Base-by-base conservation (phyloP, 2,329 filamentous ascomycete genomes). In the Lachnellula occidentalis region DNA sequence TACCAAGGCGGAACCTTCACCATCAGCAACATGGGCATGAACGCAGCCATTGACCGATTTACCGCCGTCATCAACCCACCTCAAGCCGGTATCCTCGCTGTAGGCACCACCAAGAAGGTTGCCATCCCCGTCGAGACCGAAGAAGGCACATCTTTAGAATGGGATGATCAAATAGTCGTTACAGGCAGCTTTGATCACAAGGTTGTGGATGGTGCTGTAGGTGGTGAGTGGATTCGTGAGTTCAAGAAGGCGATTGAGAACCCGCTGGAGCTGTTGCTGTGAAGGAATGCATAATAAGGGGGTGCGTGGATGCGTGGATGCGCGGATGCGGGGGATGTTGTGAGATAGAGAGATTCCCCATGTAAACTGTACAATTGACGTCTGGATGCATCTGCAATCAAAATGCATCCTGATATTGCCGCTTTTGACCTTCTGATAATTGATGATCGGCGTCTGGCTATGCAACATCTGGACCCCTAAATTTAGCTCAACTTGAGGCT, bases 1-100 rank as follows among this genome's bases (percentile, higher is more conserved):
- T 99, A 95, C 85, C 92, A 96, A 81, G 94, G 94, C 54, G 94
- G 94, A 72, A 95, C 90, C 72, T 96, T 99, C 77, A 96, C 92
- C 74, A 97, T 99, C 76, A 95, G 90, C 78, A 99, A 99, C 85
- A 95, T 99, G 94, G 94, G 94, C 75, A 99, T 99, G 94, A 99
- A 99, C 83, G 71, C 86, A 47, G 92, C 94, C 49, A 87, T 99
- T 60, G 92, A 97, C 76, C 85, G 92, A 72, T 99, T 99, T 78
- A 97, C 94, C 50, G 94, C 94, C 64, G 88, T 99, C 70, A 96
- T 99, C 82, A 99, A 99, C 84, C 94, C 95, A 63, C 94, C 94
- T 51, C 95, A 99, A 79, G 89, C 94, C 52, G 88, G 85, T 70
- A 99, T 99, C 72, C 81, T 99, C 61, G 92, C 94, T 53, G 89